Evolutionary conservation across 169 alveolate species (phyloP).

Genomic region (Plasmodium knowlesi): DNA sequence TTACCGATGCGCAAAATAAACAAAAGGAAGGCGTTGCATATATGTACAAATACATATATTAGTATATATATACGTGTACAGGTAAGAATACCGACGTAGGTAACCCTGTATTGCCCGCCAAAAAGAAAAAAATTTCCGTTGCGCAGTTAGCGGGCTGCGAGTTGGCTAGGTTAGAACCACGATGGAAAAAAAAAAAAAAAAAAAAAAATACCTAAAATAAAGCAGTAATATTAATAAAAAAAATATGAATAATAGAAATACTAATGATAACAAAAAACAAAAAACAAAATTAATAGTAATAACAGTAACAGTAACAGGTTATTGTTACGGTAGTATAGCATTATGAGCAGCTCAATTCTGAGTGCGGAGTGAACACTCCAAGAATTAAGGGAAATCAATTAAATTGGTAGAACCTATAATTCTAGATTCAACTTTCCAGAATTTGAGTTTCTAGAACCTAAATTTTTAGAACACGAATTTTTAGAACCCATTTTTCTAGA

Average conservation of each 20-base stretch:
- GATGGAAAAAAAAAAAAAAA: not conserved
- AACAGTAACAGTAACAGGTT: not conserved
- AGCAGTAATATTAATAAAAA: not conserved
- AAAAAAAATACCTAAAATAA: not conserved
- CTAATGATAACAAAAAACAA: not conserved
- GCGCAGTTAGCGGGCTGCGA: not conserved
- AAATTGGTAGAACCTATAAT: not conserved
- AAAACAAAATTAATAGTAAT: not conserved
- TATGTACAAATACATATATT: not conserved
- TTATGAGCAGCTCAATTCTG: not conserved
- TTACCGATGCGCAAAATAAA: not conserved
- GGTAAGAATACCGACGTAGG: not conserved
- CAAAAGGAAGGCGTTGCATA: not conserved
- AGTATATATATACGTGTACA: not conserved
- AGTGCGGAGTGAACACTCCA: not conserved
- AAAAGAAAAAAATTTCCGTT: not conserved
- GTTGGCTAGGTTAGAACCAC: not conserved
- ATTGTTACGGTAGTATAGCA: not conserved
- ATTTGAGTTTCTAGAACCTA: not conserved
- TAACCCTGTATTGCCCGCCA: not conserved
- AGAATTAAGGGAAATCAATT: not conserved
- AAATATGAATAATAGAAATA: not conserved
- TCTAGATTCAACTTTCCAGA: not conserved
- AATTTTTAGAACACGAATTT: not conserved
- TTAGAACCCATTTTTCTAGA: not conserved